phyloP scores from a whole-genome alignment of 169 alveolate genomes.

The Eimeria necatrix region DNA sequence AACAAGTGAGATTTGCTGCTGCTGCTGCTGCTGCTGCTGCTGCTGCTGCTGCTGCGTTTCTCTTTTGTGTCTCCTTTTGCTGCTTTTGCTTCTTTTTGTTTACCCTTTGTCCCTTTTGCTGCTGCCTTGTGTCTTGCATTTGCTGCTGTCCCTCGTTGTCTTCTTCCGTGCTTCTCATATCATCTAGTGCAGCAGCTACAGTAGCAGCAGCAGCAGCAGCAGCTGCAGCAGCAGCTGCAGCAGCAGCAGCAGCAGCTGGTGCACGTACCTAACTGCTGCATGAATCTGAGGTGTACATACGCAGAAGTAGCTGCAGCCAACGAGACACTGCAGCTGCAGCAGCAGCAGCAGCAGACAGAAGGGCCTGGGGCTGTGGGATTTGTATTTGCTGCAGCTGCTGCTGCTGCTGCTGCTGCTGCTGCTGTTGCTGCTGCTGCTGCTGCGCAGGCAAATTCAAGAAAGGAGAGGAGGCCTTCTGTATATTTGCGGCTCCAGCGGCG shows the following conservation, averaged over 20 bases:
- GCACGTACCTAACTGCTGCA: not conserved
- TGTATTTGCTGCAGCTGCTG: conserved; percentile 15
- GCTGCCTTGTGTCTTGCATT: too few species aligned
- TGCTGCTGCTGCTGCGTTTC: not conserved
- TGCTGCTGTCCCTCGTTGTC: too few species aligned
- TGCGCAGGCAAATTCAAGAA: conserved; percentile 25
- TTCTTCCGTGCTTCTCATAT: too few species aligned
- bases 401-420: conserved; percentile 28
- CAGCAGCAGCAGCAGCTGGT: conserved; percentile 6
- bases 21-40: conserved; percentile 5
- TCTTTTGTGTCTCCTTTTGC: not conserved
- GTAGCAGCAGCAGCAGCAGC: not conserved
- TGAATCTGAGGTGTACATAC: not conserved
- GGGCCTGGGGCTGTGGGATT: too few species aligned
- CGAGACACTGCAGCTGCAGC: not conserved
- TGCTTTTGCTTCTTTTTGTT: not conserved
- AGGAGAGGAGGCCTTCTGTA: conserved; percentile 49
- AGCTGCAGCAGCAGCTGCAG: not conserved
- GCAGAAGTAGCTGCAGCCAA: not conserved
- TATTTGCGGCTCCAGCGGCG: conserved; percentile 67
- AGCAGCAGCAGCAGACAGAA: too few species aligned
- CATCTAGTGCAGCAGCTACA: not conserved
- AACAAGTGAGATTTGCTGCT: not conserved
- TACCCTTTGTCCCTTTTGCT: not conserved
- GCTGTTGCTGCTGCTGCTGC: conserved; percentile 24